Evolutionary conservation across 768 basidiomycete genomes (phyloP).

Genomic region (Boletus subparvulus): DNA sequence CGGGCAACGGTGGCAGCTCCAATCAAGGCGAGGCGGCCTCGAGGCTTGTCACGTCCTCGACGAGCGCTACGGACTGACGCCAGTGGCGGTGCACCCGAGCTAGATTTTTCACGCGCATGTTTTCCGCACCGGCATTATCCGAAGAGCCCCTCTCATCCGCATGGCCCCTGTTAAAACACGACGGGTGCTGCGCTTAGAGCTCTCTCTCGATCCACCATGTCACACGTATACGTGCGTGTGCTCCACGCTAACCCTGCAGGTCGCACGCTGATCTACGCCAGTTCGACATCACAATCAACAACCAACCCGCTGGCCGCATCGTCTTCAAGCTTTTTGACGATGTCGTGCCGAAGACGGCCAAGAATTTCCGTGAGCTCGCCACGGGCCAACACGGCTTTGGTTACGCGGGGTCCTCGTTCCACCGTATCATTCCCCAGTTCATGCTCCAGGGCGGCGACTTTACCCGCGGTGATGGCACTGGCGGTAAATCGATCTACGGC

Average conservation of each 20-base stretch:
- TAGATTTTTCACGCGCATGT: too few relatives aligned
- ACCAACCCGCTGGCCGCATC: conserved; percentile 50
- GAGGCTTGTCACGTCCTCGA: too few relatives aligned
- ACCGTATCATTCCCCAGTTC: conserved; percentile 81
- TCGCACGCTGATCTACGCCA: conserved; percentile 25
- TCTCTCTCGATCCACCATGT: conserved; percentile 15
- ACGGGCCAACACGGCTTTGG: conserved; percentile 74
- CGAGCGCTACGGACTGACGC: too few relatives aligned
- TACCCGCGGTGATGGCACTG: conserved; percentile 64
- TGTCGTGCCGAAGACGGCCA: conserved; percentile 69
- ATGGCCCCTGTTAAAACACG: not conserved
- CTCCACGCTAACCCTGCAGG: not conserved
- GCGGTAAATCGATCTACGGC: conserved; percentile 80
- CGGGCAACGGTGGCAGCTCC: too few relatives aligned
- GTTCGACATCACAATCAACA: conserved; percentile 66
- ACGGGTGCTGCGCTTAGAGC: not conserved
- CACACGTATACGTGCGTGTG: conserved; percentile 21
- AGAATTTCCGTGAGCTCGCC: conserved; percentile 88
- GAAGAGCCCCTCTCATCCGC: not conserved
- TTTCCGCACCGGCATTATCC: conserved; percentile 4
- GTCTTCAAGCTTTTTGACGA: conserved; percentile 86
- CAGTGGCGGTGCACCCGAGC: too few relatives aligned
- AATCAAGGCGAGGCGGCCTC: too few relatives aligned
- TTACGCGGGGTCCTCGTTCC: conserved; percentile 68
- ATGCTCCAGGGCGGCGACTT: conserved; percentile 95